These are phyloP conservation scores for Talaromyces rugulosus DNA, from an alignment of 2,329 filamentous ascomycete genomes.

Conservation along the genomic window DNA sequence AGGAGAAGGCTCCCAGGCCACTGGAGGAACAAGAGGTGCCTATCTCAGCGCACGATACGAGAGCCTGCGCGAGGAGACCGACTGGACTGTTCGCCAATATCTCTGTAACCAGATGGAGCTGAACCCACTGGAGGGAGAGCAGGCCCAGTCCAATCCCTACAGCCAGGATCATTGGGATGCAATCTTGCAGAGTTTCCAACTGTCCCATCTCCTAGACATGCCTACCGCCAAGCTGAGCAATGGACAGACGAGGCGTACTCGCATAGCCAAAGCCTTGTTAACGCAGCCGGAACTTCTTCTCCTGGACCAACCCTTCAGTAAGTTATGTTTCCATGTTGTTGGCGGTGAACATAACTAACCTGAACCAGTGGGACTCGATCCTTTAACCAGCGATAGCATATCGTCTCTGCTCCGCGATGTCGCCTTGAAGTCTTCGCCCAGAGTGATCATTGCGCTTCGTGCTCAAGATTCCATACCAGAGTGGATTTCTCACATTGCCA, in stretches of 20 bases:
- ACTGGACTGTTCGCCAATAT: conserved; percentile 80
- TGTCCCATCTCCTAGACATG: conserved; percentile 67
- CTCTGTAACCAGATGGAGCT: conserved; percentile 76
- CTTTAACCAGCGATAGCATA: conserved; percentile 68
- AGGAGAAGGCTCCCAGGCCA: conserved; percentile 57
- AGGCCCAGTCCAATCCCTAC: conserved; percentile 34
- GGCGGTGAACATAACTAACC: conserved; percentile 14
- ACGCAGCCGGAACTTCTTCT: conserved; percentile 74
- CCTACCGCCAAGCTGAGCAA: conserved; percentile 90
- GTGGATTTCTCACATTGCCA: conserved; percentile 83
- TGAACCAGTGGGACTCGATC: conserved; percentile 73
- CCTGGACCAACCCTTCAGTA: conserved; percentile 86
- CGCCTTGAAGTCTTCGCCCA: conserved; percentile 62
- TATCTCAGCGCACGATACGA: conserved; percentile 91
- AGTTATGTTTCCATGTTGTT: conserved; percentile 19
- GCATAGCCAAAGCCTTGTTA: conserved; percentile 82
- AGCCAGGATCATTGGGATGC: conserved; percentile 53
- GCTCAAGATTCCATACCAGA: conserved; percentile 83
- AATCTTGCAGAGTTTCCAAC: conserved; percentile 65
- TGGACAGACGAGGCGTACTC: conserved; percentile 80
- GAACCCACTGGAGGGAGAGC: conserved; percentile 61
- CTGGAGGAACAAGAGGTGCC: conserved; percentile 55
- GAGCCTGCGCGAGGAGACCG: conserved; percentile 76
- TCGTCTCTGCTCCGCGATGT: conserved; percentile 67
- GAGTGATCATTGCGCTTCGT: conserved; percentile 71